Base-by-base conservation (phyloP, 164 flowering plant species). In the Aristolochia fimbriata region DNA sequence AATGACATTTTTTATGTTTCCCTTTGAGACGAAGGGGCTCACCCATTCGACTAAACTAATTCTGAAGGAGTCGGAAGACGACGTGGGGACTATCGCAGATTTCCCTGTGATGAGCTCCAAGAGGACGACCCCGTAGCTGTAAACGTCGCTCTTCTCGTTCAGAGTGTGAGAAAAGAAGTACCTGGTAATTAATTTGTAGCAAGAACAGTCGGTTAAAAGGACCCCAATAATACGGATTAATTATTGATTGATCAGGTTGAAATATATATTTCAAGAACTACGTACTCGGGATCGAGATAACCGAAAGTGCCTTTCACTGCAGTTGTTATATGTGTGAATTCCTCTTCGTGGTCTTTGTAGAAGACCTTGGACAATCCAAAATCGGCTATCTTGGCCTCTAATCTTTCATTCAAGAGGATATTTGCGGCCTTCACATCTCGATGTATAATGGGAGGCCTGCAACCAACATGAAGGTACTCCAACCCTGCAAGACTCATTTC, bases 241-340 rank as follows among this genome's bases (percentile, higher is more conserved):
- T n/a, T n/a, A n/a, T n/a, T n/a, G n/a, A 27, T 27, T 27, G 30
- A 27, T 27, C 30, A 55, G 63, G 0, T 47, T 62, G 15, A 56
- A 63, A 19, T n/a, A n/a, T n/a, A n/a, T n/a, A n/a, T n/a, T 68
- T 60, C 30, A 27, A 27, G 2, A 27, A 67, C n/a, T n/a, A n/a
- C 83, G 64, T 73, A 85, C 86, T 83, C 84, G 9, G 86, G 88
- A 60, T 78, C 86, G 51, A 83, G 70, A 50, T 81, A 81, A 0
- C 88, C 86, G 2, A 68, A 76, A 22, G 81, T 79, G 41, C 87
- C 87, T 43, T 63, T 71, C 24, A 52, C 51, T 21, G 47, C 51
- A 6, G 65, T 62, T 24, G 65, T 51, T 41, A 54, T 22, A 43
- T 58, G 60, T 21, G 60, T 58, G 1, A 58, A 21, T 47, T 43